Evolutionary conservation across 2,329 filamentous ascomycete species (phyloP).

Genomic region (Nigrograna mackinnonii): DNA sequence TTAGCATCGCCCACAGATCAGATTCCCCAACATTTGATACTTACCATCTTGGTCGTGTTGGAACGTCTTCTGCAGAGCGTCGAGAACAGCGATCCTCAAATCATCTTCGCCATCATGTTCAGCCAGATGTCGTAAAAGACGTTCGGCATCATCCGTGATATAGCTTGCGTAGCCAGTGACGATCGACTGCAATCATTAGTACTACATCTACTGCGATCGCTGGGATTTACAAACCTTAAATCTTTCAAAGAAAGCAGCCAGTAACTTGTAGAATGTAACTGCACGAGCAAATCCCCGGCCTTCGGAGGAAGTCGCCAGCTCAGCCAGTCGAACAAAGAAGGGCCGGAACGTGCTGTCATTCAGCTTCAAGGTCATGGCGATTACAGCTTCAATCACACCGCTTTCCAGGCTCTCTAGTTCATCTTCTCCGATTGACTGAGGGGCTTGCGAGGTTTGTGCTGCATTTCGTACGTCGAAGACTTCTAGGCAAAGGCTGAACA

Average conservation of each 20-base stretch:
- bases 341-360: constrained; percentile 94
- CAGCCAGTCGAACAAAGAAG: constrained; percentile 82
- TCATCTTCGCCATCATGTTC: constrained; percentile 50
- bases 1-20: too few species aligned
- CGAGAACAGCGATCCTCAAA: constrained; percentile 72
- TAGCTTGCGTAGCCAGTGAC: constrained; percentile 92
- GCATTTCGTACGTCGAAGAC: constrained; percentile 66
- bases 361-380: constrained; percentile 95
- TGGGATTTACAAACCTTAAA: constrained; percentile 63
- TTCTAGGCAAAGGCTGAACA: constrained; percentile 66
- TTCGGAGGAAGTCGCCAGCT: constrained; percentile 62
- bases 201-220: too few species aligned
- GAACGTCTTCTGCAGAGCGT: constrained; percentile 75
- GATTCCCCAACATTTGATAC: constrained; percentile 9
- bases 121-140: constrained; percentile 56
- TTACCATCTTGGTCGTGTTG: constrained; percentile 82
- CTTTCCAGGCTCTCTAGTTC: constrained; percentile 65
- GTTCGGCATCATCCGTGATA: constrained; percentile 74
- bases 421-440: constrained; percentile 50
- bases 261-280: constrained; percentile 80
- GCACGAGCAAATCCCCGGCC: constrained; percentile 52
- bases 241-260: constrained; percentile 77
- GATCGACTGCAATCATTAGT: constrained; percentile 63
- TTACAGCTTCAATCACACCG: constrained; percentile 68
- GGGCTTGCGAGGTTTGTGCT: constrained; percentile 39